Percentiles rank a stretch among this genome's conserved stretches.
These are phyloP conservation scores for Pseudogymnoascus sp. DNA, from an alignment of 2,329 filamentous ascomycete genomes.

Conservation along the genomic window DNA sequence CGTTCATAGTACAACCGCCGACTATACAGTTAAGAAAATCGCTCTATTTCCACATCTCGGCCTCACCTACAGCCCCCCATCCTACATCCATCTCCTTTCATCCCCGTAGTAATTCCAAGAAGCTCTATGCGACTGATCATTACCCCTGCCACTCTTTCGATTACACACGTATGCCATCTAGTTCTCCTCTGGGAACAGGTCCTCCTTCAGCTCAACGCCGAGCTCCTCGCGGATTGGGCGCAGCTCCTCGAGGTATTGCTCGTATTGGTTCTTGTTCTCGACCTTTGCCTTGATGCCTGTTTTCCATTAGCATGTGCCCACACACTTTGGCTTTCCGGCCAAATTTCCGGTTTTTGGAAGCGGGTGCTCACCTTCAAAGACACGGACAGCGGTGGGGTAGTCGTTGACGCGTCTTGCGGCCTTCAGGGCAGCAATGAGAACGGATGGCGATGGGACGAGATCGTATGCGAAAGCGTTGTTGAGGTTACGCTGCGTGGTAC, in stretches of 20 bases:
- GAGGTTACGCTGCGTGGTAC: conserved; percentile 64
- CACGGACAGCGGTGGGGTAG: conserved; percentile 93
- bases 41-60: conserved; percentile 2
- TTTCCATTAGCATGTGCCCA: conserved; percentile 15
- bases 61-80: conserved; percentile 6
- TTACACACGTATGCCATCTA: conserved; percentile 18
- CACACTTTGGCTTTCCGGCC: not conserved
- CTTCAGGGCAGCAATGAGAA: conserved; percentile 84
- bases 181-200: conserved; percentile 69
- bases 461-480: conserved; percentile 99
- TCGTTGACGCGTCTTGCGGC: conserved; percentile 96
- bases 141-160: not conserved
- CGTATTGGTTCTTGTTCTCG: conserved; percentile 95
- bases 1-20: conserved; percentile 4
- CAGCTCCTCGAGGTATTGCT: conserved; percentile 91
- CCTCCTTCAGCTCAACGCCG: conserved; percentile 84
- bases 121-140: conserved; percentile 5
- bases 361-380: conserved; percentile 79
- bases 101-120: not conserved
- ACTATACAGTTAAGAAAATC: conserved; percentile 9
- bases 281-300: conserved; percentile 98
- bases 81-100: not conserved
- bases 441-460: conserved; percentile 88
- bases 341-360: not conserved
- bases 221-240: conserved; percentile 90